Base-by-base conservation (phyloP, 1,284 basidiomycete genomes). In the Ustilago tritici region DNA sequence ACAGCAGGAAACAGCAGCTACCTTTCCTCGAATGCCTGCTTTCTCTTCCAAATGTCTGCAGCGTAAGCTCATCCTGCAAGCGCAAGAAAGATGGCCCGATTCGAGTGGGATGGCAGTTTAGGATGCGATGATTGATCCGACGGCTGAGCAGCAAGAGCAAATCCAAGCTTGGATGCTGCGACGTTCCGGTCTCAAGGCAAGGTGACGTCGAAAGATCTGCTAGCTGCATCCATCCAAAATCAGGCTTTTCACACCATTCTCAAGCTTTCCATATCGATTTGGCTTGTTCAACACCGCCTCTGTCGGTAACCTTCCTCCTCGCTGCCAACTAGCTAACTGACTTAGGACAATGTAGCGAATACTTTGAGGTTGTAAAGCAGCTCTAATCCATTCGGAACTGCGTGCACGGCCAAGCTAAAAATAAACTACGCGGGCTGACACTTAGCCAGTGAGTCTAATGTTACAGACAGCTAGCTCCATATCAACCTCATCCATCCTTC, bases 171-270 rank as follows among this genome's bases (percentile, higher is more conserved):
- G 35, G 17, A 55, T 55, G 31, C 46, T 23, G 8, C 8, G 36
- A 60, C 47, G 49, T 49, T 38, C 43, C 60, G 19, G 17, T 43
- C 7, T 19, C 41, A 23, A 58, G 28, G 59, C 55, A 43, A 23
- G 15, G 50, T 70, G 67, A 70, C 72, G 72, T 75, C 36, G 57
- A 65, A 60, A 62, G 72, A 75, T 75, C 72, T 49, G 8, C 66
- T 54, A 36, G 34, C 63, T 74, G 65, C 70, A 73, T 52, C 14
- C 14, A 41, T 6, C 17, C 40, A 41, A 41, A 41, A 15, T 40
- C 32, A 5, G 36, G 35, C 41, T 43, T 41, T 41, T 36, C 53
- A 53, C 10, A 36, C 19, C 14, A 7, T 28, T 35, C 32, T n/a
- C 15, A 5, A n/a, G 12, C 14, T 50, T 31, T 32, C 1, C 28